Evolutionary conservation across 352 stramenopile species (phyloP).

Genomic region (Blastocystis sp.): DNA sequence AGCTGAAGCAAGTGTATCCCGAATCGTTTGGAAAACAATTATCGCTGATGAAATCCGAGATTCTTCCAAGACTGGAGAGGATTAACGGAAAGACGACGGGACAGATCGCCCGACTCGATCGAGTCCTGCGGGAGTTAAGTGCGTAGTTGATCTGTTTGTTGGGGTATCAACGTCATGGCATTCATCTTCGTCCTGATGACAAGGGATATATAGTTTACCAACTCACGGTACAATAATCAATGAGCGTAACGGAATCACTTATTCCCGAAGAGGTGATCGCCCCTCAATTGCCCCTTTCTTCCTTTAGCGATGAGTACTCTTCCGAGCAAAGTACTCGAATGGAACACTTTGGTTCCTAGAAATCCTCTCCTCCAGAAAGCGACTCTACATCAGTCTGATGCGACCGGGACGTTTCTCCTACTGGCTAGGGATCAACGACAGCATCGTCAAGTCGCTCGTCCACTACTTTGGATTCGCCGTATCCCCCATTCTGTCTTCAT

Average conservation of each 20-base stretch:
- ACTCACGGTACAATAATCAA: too few species aligned
- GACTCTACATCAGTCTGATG: slow-evolving; percentile 50
- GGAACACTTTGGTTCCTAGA: neutral
- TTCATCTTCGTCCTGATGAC: neutral
- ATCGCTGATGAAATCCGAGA: neutral
- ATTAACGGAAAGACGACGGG: neutral
- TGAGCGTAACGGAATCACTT: neutral
- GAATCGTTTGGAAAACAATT: neutral
- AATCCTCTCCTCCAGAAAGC: neutral
- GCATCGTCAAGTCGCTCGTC: slow-evolving; percentile 20
- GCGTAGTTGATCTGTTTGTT: neutral
- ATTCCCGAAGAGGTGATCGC: neutral
- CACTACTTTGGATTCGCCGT: slow-evolving; percentile 47
- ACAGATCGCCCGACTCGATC: neutral
- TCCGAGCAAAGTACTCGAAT: neutral
- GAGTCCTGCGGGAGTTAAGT: neutral
- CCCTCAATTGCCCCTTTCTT: neutral
- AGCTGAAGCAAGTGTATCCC: neutral
- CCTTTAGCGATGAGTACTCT: neutral
- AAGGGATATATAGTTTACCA: neutral
- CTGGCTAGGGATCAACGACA: slow-evolving; percentile 39
- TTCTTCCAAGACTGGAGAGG: neutral
- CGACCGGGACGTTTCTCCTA: slow-evolving; percentile 24
- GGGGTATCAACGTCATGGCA: neutral
- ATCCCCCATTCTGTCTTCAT: neutral